Conservation (phyloP, 768 basidiomycete genomes). For the Leccinum subtestaceum region DNA sequence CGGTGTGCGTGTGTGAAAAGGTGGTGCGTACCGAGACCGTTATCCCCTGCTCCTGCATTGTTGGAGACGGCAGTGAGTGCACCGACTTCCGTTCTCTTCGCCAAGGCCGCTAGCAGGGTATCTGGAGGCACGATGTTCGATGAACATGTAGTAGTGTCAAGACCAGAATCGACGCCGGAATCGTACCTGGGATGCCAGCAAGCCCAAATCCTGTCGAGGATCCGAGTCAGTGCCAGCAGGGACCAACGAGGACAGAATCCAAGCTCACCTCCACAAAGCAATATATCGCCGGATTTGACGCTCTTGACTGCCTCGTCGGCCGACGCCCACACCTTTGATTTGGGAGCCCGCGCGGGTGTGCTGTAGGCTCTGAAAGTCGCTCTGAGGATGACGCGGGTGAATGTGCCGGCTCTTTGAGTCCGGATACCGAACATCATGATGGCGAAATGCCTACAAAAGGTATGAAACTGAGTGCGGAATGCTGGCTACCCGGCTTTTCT, state of each 20-base stretch:
- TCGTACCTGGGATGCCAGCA: conserved; percentile 80
- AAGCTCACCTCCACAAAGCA: conserved; percentile 77
- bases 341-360: conserved; percentile 26
- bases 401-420: conserved; percentile 9
- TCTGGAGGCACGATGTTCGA: conserved; percentile 40
- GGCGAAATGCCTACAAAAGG: neutral
- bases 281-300: conserved; percentile 72
- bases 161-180: neutral
- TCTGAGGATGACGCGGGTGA: conserved; percentile 19
- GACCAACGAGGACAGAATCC: neutral
- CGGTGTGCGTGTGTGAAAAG: neutral
- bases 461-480: neutral
- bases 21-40: conserved; percentile 56
- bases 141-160: neutral
- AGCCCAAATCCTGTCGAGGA: conserved; percentile 72
- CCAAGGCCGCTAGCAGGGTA: conserved; percentile 77
- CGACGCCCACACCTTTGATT: conserved; percentile 73
- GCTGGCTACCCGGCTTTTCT: neutral
- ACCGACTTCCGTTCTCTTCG: conserved; percentile 68
- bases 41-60: conserved; percentile 73
- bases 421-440: conserved; percentile 31
- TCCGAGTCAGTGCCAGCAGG: neutral
- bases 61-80: conserved; percentile 84
- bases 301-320: conserved; percentile 82
- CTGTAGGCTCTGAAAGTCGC: conserved; percentile 27